phyloP scores from a whole-genome alignment of 768 basidiomycete genomes.

The Pisolithus tinctorius region DNA sequence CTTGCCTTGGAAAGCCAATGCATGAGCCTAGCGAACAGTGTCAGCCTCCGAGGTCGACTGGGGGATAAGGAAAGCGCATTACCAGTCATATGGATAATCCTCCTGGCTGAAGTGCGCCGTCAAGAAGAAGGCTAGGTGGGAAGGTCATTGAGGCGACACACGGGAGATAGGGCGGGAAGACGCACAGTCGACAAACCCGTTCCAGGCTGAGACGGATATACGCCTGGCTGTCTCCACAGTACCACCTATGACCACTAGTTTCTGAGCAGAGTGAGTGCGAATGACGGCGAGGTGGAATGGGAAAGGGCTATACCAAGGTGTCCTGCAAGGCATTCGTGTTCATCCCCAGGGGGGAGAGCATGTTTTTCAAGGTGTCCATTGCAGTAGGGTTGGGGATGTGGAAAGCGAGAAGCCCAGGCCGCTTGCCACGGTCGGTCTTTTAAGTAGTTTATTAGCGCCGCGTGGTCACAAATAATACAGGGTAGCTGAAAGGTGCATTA shows the following conservation, averaged over 20 bases:
- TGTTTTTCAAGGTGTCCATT: constrained; percentile 68
- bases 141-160: constrained; percentile 7
- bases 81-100: constrained; percentile 86
- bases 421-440: constrained; percentile 31
- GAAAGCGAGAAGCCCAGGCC: constrained; percentile 22
- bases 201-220: constrained; percentile 80
- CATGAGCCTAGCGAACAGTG: constrained; percentile 55
- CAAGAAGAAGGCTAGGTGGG: constrained; percentile 67
- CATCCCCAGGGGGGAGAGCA: constrained; percentile 66
- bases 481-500: constrained; percentile 17
- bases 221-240: constrained; percentile 82
- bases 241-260: constrained; percentile 86
- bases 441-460: constrained; percentile 29
- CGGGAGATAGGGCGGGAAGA: neutral
- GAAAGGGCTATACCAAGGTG: constrained; percentile 50
- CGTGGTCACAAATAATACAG: constrained; percentile 21
- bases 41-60: constrained; percentile 1
- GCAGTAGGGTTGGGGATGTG: constrained; percentile 27
- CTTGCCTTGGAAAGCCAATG: constrained; percentile 80
- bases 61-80: constrained; percentile 7
- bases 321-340: constrained; percentile 69
- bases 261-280: constrained; percentile 35
- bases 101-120: constrained; percentile 87
- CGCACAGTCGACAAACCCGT: constrained; percentile 80
- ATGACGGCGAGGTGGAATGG: neutral